Conservation (phyloP, 2,329 filamentous ascomycete species). For the Macrophomina pseudophaseolina region DNA sequence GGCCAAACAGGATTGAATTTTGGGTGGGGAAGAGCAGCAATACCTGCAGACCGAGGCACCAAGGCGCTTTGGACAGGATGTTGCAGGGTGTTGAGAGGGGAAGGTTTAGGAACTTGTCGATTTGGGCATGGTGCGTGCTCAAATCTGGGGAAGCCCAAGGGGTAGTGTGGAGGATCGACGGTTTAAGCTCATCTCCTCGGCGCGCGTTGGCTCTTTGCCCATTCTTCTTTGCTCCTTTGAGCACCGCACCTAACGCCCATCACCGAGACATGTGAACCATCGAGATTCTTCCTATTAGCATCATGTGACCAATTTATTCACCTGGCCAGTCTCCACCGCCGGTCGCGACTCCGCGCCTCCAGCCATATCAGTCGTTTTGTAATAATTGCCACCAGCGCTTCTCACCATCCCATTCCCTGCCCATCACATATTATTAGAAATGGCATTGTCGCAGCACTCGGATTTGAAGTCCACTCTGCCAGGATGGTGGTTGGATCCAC, state of each 20-base stretch:
- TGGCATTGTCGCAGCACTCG: background rate
- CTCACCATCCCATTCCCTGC: background rate
- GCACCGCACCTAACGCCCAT: background rate
- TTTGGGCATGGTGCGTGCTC: slow-evolving; percentile 8
- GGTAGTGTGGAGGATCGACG: slow-evolving; percentile 25
- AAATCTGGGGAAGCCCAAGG: slow-evolving; percentile 23
- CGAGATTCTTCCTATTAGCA: background rate
- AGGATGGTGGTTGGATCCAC: background rate
- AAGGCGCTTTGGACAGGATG: background rate
- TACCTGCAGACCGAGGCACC: slow-evolving; percentile 13
- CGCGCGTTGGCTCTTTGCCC: background rate
- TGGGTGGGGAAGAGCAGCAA: background rate
- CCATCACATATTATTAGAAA: background rate
- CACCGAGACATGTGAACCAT: slow-evolving; percentile 13
- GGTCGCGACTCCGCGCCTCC: background rate
- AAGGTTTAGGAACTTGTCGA: slow-evolving; percentile 11
- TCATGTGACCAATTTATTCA: background rate
- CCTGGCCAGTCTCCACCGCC: background rate
- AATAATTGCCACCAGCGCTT: background rate
- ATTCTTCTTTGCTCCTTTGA: background rate
- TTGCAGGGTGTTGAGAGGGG: slow-evolving; percentile 8
- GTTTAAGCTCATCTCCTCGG: slow-evolving; percentile 22
- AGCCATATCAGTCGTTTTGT: background rate
- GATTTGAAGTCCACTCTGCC: background rate
- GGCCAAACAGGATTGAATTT: background rate